These are phyloP conservation scores for Leccinellum albellum DNA, from an alignment of 768 basidiomycete species.

Conservation along the genomic window DNA sequence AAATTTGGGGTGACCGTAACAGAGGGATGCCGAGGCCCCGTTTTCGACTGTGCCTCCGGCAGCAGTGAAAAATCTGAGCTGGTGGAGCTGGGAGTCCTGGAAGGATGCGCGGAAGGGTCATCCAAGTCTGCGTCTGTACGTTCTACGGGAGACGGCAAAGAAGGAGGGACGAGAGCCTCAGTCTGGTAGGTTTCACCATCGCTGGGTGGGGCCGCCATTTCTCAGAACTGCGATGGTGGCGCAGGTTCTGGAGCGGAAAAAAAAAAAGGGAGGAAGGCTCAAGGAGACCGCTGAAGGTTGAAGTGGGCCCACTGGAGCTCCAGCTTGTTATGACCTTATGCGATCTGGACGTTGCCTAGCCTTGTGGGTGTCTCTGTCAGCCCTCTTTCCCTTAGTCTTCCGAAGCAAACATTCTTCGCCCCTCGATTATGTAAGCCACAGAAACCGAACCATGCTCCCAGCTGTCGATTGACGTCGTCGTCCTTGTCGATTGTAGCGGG, in stretches of 20 bases:
- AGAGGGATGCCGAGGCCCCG: slow-evolving; percentile 22
- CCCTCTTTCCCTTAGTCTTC: too few relatives aligned
- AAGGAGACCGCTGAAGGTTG: neutral
- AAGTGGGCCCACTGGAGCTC: neutral
- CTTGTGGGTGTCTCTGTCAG: slow-evolving; percentile 1
- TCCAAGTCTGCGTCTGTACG: slow-evolving; percentile 10
- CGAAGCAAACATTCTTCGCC: slow-evolving; percentile 1
- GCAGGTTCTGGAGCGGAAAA: slow-evolving; percentile 1
- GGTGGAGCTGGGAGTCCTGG: slow-evolving; percentile 24
- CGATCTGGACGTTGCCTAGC: neutral
- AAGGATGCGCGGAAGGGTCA: neutral
- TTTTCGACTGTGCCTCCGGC: slow-evolving; percentile 4
- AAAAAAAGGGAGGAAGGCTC: neutral
- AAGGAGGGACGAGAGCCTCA: slow-evolving; percentile 28
- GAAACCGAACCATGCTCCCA: too few relatives aligned
- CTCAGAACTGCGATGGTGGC: neutral
- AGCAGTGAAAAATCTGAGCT: slow-evolving; percentile 33
- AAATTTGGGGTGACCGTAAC: slow-evolving; percentile 30
- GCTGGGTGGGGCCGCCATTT: slow-evolving; percentile 33
- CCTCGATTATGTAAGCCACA: slow-evolving; percentile 11
- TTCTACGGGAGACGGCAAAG: slow-evolving; percentile 1
- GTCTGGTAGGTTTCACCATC: neutral
- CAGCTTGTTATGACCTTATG: slow-evolving; percentile 1
- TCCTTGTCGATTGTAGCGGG: neutral
- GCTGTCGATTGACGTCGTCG: neutral